Evolutionary conservation across 495 filamentous ascomycete species (phyloP).

Genomic region (Penicillium paxilli): DNA sequence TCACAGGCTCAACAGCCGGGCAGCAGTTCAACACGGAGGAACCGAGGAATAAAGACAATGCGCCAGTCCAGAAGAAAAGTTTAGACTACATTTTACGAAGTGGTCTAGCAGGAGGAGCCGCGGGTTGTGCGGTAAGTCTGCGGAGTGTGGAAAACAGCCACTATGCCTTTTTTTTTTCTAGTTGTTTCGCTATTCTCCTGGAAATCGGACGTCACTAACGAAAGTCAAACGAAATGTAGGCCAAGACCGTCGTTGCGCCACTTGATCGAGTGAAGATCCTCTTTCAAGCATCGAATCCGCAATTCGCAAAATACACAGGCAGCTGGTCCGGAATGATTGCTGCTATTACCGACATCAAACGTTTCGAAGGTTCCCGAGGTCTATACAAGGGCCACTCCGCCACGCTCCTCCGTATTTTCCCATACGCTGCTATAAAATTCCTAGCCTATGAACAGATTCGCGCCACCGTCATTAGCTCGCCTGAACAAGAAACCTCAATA

Average conservation of each 20-base stretch:
- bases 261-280: constrained; percentile 98
- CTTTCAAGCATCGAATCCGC: constrained; percentile 92
- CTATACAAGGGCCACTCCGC: constrained; percentile 93
- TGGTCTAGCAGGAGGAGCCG: constrained; percentile 82
- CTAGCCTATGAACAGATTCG: constrained; percentile 96
- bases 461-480: constrained; percentile 64
- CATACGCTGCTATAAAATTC: constrained; percentile 97
- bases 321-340: constrained; percentile 76
- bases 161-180: not conserved
- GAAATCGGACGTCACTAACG: too few relatives aligned
- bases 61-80: constrained; percentile 65
- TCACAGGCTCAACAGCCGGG: constrained; percentile 19
- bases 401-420: constrained; percentile 91
- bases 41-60: constrained; percentile 23
- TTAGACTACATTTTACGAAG: constrained; percentile 79
- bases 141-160: not conserved
- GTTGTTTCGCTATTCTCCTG: too few relatives aligned
- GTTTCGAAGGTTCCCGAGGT: constrained; percentile 67
- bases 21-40: constrained; percentile 8
- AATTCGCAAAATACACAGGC: constrained; percentile 88
- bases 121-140: constrained; percentile 76
- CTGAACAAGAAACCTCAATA: constrained; percentile 73
- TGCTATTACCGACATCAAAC: constrained; percentile 83
- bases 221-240: constrained; percentile 48
- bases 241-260: constrained; percentile 92